Conservation (phyloP, 257 asterid species). For the Solanum appendiculatum region DNA sequence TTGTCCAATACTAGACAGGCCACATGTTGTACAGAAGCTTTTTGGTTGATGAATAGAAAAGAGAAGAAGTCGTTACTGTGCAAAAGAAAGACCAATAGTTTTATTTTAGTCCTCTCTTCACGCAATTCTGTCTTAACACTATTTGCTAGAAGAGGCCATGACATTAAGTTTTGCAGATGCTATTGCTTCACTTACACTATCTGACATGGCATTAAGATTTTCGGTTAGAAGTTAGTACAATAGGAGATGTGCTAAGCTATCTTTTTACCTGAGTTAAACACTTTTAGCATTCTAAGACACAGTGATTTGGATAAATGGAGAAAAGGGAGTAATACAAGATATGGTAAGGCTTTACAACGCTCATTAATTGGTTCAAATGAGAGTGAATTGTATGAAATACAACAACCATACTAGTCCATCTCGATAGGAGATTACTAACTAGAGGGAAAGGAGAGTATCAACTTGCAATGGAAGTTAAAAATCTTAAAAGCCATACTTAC, state of each 20-base stretch:
- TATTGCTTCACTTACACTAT: not conserved
- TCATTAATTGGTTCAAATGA: not conserved
- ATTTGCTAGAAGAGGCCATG: not conserved
- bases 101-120: not conserved
- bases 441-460: not conserved
- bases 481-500: not conserved
- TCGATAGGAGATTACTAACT: not conserved
- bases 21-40: not conserved
- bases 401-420: not conserved
- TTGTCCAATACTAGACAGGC: not conserved
- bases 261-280: not conserved
- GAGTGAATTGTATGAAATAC: not conserved
- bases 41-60: not conserved
- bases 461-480: not conserved
- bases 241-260: not conserved
- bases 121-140: not conserved
- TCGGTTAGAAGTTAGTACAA: not conserved
- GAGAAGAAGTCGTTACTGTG: not conserved
- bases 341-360: not conserved
- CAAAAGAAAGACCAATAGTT: not conserved
- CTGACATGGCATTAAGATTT: not conserved
- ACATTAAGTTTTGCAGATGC: not conserved
- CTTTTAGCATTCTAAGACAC: not conserved
- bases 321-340: not conserved
- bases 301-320: not conserved